Evolutionary conservation across 108 stramenopile species (phyloP).

Genomic region (Cyclotella atomus): DNA sequence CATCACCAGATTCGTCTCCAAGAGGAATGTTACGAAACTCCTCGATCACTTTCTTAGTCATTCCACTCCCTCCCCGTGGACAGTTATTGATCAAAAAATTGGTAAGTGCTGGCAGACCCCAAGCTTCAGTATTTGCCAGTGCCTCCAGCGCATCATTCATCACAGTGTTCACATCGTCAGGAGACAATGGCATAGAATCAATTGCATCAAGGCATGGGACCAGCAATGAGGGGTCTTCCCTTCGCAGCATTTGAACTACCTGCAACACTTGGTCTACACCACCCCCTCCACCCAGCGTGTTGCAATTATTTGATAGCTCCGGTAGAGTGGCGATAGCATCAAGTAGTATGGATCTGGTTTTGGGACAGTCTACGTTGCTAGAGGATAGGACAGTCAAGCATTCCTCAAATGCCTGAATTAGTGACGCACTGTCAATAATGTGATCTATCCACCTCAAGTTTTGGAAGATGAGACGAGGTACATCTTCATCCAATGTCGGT

Average conservation of each 20-base stretch:
- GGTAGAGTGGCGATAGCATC: constrained; percentile 52
- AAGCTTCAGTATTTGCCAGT: constrained; percentile 40
- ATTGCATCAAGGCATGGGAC: constrained; percentile 57
- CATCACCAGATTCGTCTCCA: constrained; percentile 12
- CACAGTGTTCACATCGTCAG: constrained; percentile 10
- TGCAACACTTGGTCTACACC: constrained; percentile 26
- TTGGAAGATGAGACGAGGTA: constrained; percentile 51
- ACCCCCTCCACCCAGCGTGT: constrained; percentile 8
- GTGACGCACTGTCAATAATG: constrained; percentile 34
- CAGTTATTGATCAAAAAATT: constrained; percentile 53
- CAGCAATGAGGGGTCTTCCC: constrained; percentile 48
- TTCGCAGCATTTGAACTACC: constrained; percentile 30
- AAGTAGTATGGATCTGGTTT: constrained; percentile 25
- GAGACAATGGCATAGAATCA: constrained; percentile 42
- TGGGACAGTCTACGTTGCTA: constrained; percentile 7
- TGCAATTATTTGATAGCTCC: constrained; percentile 41
- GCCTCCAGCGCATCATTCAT: constrained; percentile 47
- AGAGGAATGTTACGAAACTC: constrained; percentile 46
- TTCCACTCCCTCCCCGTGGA: constrained; percentile 15
- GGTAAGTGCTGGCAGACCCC: constrained; percentile 47
- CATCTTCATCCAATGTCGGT: constrained; percentile 11
- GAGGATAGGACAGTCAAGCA: constrained; percentile 39
- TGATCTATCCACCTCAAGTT: constrained; percentile 59
- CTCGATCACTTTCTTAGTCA: constrained; percentile 41
- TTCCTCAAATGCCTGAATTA: constrained; percentile 40